Percentiles rank a stretch among this genome's conserved stretches.
Conservation (phyloP, 768 basidiomycete genomes). For the Mycena crocata region DNA sequence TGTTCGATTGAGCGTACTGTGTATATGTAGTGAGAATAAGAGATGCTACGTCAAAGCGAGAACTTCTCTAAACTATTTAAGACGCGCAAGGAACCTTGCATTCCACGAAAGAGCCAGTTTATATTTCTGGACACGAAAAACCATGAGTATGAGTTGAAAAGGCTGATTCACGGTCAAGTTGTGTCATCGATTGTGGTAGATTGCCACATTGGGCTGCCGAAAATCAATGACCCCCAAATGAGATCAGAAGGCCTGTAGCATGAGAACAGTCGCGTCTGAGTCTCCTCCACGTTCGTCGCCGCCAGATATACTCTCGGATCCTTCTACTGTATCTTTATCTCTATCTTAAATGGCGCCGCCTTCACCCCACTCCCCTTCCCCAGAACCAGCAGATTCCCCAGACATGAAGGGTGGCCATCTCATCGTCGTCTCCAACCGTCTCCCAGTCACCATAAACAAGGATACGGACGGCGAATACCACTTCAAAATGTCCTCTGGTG, state of each 20-base stretch:
- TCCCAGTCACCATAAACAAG: slow-evolving; percentile 95
- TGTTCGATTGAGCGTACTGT: slow-evolving; percentile 78
- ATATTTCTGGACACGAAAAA: no score
- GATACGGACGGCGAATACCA: slow-evolving; percentile 94
- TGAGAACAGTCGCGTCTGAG: no score
- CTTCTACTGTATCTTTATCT: slow-evolving; percentile 36
- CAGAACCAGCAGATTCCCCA: slow-evolving; percentile 56
- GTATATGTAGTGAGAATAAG: slow-evolving; percentile 5
- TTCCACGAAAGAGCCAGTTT: no score
- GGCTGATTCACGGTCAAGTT: no score
- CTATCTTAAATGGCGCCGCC: slow-evolving; percentile 42
- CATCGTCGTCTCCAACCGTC: slow-evolving; percentile 95
- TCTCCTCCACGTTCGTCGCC: slow-evolving; percentile 31
- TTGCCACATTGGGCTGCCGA: no score
- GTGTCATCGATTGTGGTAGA: no score
- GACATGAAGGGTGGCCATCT: slow-evolving; percentile 76
- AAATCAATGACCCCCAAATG: no score
- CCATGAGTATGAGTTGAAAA: no score
- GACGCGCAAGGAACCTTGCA: no score
- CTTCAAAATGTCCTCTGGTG: slow-evolving; percentile 99
- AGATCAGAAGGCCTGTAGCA: no score
- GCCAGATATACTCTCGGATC: slow-evolving; percentile 30
- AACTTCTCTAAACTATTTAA: no score
- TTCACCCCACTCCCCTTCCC: slow-evolving; percentile 40
- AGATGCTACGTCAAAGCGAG: no score